phyloP scores from a whole-genome alignment of 108 stramenopile species.

The Poteriospumella lacustris region DNA sequence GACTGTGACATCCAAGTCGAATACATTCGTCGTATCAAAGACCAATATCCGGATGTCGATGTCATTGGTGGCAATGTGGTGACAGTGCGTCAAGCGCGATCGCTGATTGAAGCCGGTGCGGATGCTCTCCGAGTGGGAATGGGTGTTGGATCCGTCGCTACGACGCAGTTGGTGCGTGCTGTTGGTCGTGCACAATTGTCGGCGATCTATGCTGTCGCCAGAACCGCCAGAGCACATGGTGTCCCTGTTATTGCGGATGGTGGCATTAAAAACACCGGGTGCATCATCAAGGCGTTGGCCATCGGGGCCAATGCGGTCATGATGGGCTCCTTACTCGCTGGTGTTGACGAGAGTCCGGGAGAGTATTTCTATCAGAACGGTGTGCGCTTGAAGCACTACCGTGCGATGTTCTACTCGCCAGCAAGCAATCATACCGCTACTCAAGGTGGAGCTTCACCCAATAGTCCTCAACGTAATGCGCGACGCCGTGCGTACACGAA shows the following conservation, averaged over 20 bases:
- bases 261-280: conserved; percentile 25
- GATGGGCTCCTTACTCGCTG: conserved; percentile 26
- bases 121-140: conserved; percentile 28
- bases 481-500: no score
- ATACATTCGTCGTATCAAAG: background rate
- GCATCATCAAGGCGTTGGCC: conserved; percentile 14
- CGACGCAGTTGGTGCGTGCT: conserved; percentile 12
- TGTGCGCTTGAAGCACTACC: conserved; percentile 5
- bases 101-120: conserved; percentile 18
- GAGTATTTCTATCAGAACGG: conserved; percentile 30
- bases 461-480: no score
- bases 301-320: conserved; percentile 21
- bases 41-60: conserved; percentile 13
- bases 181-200: conserved; percentile 16
- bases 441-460: no score
- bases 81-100: background rate
- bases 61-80: conserved; percentile 20
- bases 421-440: no score
- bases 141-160: conserved; percentile 26
- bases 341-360: conserved; percentile 25
- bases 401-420: conserved; percentile 2
- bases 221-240: background rate
- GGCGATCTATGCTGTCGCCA: background rate
- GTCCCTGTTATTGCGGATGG: conserved; percentile 28
- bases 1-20: conserved; percentile 4